Percentiles rank a stretch among this genome's conserved stretches.
phyloP scores from a whole-genome alignment of 2,329 filamentous ascomycete species.

The Aspergillus bombycis region DNA sequence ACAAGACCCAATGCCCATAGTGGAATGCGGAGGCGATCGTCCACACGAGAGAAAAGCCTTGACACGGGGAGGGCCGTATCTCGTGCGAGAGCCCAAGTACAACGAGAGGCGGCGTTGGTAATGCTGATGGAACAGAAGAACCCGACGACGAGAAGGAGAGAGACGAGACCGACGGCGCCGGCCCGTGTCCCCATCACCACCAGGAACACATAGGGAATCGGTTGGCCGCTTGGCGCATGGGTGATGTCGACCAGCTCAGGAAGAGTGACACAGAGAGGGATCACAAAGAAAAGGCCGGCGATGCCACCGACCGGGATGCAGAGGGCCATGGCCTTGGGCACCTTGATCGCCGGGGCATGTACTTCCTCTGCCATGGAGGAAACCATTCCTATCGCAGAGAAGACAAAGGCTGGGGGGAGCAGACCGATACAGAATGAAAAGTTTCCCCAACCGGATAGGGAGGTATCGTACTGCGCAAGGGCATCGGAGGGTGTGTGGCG shows the following conservation, averaged over 20 bases:
- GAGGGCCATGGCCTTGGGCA: constrained; percentile 57
- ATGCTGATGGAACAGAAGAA: constrained; percentile 59
- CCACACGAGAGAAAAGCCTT: constrained; percentile 39
- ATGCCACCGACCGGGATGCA: constrained; percentile 58
- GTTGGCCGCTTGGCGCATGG: constrained; percentile 51
- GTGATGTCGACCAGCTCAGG: constrained; percentile 52
- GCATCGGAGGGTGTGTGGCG: constrained; percentile 56
- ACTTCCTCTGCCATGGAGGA: constrained; percentile 65
- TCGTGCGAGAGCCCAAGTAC: constrained; percentile 52
- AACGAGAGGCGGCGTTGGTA: constrained; percentile 53
- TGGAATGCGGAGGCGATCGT: constrained; percentile 42
- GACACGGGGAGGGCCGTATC: constrained; percentile 50
- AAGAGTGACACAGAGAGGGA: constrained; percentile 57
- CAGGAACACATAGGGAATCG: constrained; percentile 55
- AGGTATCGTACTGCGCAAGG: constrained; percentile 60
- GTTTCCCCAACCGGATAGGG: constrained; percentile 59
- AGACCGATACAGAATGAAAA: constrained; percentile 68
- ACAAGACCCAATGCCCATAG: constrained; percentile 47
- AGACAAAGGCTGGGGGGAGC: constrained; percentile 61
- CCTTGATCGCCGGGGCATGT: constrained; percentile 54
- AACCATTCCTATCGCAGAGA: constrained; percentile 65
- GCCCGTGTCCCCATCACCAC: constrained; percentile 54
- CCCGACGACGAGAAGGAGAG: constrained; percentile 54
- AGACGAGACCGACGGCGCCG: constrained; percentile 52
- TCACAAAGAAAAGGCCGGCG: constrained; percentile 59